Base-by-base conservation (phyloP, 768 basidiomycete species). In the Calocera viscosa region DNA sequence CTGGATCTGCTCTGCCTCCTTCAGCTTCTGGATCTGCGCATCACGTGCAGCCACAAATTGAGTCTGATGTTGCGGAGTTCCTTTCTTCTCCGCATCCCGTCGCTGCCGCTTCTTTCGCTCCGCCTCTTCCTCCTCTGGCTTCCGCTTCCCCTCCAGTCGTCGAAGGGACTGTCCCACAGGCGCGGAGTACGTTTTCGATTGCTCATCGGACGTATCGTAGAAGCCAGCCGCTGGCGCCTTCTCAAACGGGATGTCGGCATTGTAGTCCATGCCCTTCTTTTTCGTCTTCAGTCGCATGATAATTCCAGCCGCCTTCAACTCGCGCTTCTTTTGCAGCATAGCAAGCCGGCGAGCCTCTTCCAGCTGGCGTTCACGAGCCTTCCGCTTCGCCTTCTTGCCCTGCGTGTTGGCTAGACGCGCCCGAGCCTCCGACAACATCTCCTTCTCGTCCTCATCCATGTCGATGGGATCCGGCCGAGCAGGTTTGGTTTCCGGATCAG, bases 371-470 rank as follows among this genome's bases (percentile, higher is more conserved):
- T 99, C 96, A 49, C 96, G 85, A 2, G 94, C 96, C 78, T 98
- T 99, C 71, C 96, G 88, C 76, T 99, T 99, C 1, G 96, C 96
- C 77, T 99, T 99, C 77, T 99, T 99, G 38, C 96, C 96, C 76
- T 99, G 96, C 0, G 96, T 99, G 75, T 99, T 99, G 64, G 96
- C 96, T 38, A 99, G 82, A 78, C 96, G 88, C 5, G 96, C 96
- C 71, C 96, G 88, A 32, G 96, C 96, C 76, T 99, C 96, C 0
- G 96, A 98, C 72, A 99, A 79, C 96, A 99, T 98, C 76, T 98
- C 96, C 86, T 98, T 98, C 78, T 98, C 94, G 74, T 98, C 96
- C 78, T 99, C 96, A 74, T 99, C 96, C 96, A 99, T 99, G 78
- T 99, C 96, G 71, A 98, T 97, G 5, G 96, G 96, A 79, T 99